These are phyloP conservation scores for Mychonastes homosphaera DNA, from an alignment of 139 green algal species.

Conservation along the genomic window DNA sequence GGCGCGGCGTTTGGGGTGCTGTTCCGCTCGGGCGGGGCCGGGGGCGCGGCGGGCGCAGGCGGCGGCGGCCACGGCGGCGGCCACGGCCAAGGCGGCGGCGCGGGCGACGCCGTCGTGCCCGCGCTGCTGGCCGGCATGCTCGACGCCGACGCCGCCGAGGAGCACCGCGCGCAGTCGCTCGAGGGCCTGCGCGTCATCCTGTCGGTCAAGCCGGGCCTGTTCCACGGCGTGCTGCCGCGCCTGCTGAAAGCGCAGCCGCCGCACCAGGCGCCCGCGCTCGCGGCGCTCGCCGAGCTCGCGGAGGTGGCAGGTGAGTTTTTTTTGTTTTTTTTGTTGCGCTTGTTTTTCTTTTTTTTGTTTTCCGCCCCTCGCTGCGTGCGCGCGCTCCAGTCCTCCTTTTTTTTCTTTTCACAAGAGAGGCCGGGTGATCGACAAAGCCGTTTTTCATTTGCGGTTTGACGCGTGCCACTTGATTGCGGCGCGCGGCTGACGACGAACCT, in stretches of 20 bases:
- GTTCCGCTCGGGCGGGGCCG: slow-evolving; percentile 57
- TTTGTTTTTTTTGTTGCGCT: no score
- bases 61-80: slow-evolving; percentile 18
- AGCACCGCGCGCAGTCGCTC: slow-evolving; percentile 42
- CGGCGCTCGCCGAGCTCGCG: slow-evolving; percentile 58
- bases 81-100: slow-evolving; percentile 55
- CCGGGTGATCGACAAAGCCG: no score
- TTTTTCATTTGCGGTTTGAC: no score
- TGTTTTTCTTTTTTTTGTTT: no score
- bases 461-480: no score
- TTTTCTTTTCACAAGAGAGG: no score
- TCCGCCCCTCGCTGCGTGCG: no score
- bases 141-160: slow-evolving; percentile 32
- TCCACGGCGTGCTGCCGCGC: slow-evolving; percentile 62
- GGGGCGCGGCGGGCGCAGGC: no score
- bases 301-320: slow-evolving; percentile 48
- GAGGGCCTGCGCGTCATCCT: slow-evolving; percentile 80
- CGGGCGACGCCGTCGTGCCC: slow-evolving; percentile 76
- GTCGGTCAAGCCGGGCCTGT: slow-evolving; percentile 56
- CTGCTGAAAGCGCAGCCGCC: slow-evolving; percentile 53
- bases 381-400: no score
- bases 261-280: slow-evolving; percentile 26
- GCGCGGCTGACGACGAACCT: background rate
- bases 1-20: slow-evolving; percentile 78
- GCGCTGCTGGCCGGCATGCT: slow-evolving; percentile 55